Percentiles rank a stretch among this genome's conserved stretches.
Evolutionary conservation across 176 grass and related monocot species (phyloP).

Genomic region (Chrysopogon serrulatus): DNA sequence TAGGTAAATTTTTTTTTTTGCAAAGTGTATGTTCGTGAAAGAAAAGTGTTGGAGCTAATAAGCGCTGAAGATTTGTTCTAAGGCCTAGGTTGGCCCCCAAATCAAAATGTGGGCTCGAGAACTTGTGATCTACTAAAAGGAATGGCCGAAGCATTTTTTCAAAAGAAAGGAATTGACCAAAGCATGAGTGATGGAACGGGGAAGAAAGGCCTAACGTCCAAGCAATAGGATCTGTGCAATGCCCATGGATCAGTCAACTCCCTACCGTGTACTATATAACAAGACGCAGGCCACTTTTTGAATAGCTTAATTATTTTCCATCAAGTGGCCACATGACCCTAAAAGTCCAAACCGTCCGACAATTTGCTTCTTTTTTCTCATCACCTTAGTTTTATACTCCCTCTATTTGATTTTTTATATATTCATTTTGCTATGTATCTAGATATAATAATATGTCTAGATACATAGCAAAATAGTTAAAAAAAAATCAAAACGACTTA

Average conservation of each 20-base stretch:
- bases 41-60: not conserved
- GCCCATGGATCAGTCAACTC: conserved; percentile 14
- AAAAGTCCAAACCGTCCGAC: no score
- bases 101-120: not conserved
- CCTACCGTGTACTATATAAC: not conserved
- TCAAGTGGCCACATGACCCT: not conserved
- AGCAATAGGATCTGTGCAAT: conserved; percentile 25
- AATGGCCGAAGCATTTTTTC: no score
- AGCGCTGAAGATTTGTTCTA: not conserved
- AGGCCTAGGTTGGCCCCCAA: not conserved
- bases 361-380: no score
- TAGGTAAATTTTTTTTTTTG: no score
- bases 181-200: conserved; percentile 20
- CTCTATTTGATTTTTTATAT: no score
- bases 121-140: conserved; percentile 18
- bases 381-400: no score
- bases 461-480: no score
- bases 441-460: no score
- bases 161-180: not conserved
- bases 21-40: not conserved
- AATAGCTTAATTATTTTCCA: not conserved
- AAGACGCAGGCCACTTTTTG: not conserved
- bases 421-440: no score
- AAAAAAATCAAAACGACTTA: no score
- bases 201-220: conserved; percentile 33